A percentile compares a stretch with the other conserved stretches of the same genome.
Evolutionary conservation across 192 early-diverging fungal species (phyloP).

Genomic region (Thamnidium elegans): DNA sequence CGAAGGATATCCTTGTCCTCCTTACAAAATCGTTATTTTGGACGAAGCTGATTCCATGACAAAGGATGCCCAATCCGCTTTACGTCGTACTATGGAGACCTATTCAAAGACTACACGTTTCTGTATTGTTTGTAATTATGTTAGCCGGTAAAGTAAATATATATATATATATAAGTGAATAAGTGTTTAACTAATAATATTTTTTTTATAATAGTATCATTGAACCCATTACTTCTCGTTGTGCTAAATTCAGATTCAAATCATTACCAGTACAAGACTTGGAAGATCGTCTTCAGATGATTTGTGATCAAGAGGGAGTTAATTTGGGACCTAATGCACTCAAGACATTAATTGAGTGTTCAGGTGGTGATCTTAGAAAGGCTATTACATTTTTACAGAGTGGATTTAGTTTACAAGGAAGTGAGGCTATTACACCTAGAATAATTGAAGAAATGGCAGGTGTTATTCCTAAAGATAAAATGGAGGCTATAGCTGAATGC

Average conservation of each 20-base stretch:
- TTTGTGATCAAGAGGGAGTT: slow-evolving; percentile 67
- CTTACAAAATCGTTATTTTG: slow-evolving; percentile 94
- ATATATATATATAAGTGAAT: background rate
- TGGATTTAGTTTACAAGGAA: slow-evolving; percentile 60
- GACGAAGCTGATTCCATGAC: slow-evolving; percentile 99
- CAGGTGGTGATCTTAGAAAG: slow-evolving; percentile 89
- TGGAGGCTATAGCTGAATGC: slow-evolving; percentile 57
- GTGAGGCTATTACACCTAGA: slow-evolving; percentile 43
- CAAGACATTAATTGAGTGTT: slow-evolving; percentile 62
- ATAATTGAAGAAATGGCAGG: slow-evolving; percentile 81
- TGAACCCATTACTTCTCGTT: slow-evolving; percentile 89
- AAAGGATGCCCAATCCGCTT: slow-evolving; percentile 85
- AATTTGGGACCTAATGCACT: slow-evolving; percentile 56
- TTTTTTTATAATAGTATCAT: slow-evolving; percentile 66
- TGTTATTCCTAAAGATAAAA: slow-evolving; percentile 60
- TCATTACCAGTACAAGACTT: slow-evolving; percentile 66
- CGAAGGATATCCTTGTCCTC: slow-evolving; percentile 60
- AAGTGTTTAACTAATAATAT: background rate
- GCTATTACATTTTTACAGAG: slow-evolving; percentile 92
- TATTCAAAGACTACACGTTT: slow-evolving; percentile 92
- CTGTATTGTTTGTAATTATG: slow-evolving; percentile 92
- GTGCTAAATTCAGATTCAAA: slow-evolving; percentile 95
- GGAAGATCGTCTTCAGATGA: slow-evolving; percentile 58
- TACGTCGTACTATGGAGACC: slow-evolving; percentile 92
- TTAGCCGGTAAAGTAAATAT: slow-evolving; percentile 54